Evolutionary conservation across 139 green algal species (phyloP), one percentile per base, ranked within the genome.

Genomic region (Tetraselmis chui): DNA sequence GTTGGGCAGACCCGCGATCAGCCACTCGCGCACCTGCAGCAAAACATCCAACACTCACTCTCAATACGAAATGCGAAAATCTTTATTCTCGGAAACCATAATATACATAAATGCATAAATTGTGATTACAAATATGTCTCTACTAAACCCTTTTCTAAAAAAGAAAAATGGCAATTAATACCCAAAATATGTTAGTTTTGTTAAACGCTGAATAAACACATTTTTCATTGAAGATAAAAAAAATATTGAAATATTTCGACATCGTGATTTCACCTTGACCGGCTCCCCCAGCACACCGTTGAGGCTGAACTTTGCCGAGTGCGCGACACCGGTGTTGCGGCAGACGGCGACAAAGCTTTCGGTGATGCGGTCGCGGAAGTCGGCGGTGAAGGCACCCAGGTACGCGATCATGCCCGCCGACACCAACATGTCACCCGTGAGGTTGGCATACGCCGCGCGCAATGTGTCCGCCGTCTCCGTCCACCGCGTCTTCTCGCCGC

Each of bases 341-440:
- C 88, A 91, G 76, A 93, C 79, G 1, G 86, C 79, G 26, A 92
- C 32, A 27, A 92, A 91, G 23, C 75, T 76, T 24, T 87, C 84
- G 11, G 88, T 87, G 77, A 93, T 81, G 27, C 77, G 59, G 29
- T 89, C 80, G 29, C 92, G 87, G 83, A 90, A 95, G 1, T 85
- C 59, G 1, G 83, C 82, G 0, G 92, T 95, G 88, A 95, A 95
- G 1, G 92, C 89, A 23, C 92, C 92, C 30, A 91, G 83, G 85
- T 95, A 95, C 11, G 91, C 88, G 59, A 95, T 88, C 75, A 91
- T 84, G 27, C 85, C 89, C 23, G 91, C 91, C 5, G 82, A 83
- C 32, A 96, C 86, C 30, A 96, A 86, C 90, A 94, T 95, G 83
- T 96, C 92, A 23, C 93, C 93, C 1, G 91, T 95, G 75, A 96